Base-by-base conservation (phyloP, 345 rosid genomes). In the Citrus glauca region DNA sequence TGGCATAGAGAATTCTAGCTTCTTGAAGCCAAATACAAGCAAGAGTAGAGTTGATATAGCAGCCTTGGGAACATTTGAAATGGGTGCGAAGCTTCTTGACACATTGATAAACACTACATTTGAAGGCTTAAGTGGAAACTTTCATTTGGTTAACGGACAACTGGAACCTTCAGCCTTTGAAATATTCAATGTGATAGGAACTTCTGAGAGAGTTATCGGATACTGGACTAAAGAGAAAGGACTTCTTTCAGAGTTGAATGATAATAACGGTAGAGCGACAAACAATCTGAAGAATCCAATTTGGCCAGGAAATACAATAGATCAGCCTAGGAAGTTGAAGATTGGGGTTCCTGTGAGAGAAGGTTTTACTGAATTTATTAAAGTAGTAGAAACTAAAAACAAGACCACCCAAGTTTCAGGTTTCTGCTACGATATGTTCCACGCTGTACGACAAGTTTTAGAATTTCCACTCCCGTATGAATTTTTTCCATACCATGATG, bases 281-380 rank as follows among this genome's bases (percentile, higher is more conserved):
- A n/a, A 69, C 25, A 62, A 7, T 4, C 66, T 82, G 4, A 74
- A 74, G 33, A 61, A 66, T 1, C 71, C 86, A 13, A 77, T 81
- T 4, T 91, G 91, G 92, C 92, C 91, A 0, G 89, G 91, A 55
- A 79, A 75, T n/a, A 53, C 91, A 2, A 62, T 16, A 22, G 9
- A 80, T 10, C n/a, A 27, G 7, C 59, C 61, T 61, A 85, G 74
- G 79, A 87, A 67, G 73, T 48, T 91, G 28, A 77, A 32, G 66
- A 85, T 91, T 8, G 90, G 88, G 0, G 86, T 88, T 38, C 91
- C 92, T 13, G n/a, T 65, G 13, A 84, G 73, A 27, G 9, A 0
- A 2, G 88, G 85, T 4, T 88, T 83, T 32, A 17, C 4, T 0
- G 85, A 86, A 48, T 86, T 82, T 28, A 69, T 86, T 17, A 56